A percentile compares a stretch with the other conserved stretches of the same genome.
Conservation (phyloP, 2,329 filamentous ascomycete species). For the Pseudocercospora ulei region DNA sequence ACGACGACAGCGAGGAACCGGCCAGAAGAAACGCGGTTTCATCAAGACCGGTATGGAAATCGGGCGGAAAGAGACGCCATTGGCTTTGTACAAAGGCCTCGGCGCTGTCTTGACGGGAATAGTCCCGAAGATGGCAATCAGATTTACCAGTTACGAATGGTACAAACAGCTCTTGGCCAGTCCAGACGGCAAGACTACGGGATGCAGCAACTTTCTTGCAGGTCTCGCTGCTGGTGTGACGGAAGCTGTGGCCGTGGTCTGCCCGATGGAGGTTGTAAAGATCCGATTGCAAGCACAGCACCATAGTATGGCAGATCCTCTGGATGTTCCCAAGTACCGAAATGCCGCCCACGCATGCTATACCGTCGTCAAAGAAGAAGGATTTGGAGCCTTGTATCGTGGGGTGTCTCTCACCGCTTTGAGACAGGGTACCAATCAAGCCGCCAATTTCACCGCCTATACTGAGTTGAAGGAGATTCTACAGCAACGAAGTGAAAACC, state of each 20-base stretch:
- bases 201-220: slow-evolving; percentile 64
- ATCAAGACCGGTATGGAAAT: slow-evolving; percentile 77
- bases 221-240: slow-evolving; percentile 89
- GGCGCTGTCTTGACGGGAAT: slow-evolving; percentile 93
- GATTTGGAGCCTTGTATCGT: slow-evolving; percentile 75
- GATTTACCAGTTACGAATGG: slow-evolving; percentile 91
- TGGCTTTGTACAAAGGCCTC: slow-evolving; percentile 96
- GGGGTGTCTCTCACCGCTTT: slow-evolving; percentile 89
- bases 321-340: slow-evolving; percentile 93
- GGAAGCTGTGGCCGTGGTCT: slow-evolving; percentile 91
- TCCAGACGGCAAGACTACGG: slow-evolving; percentile 56
- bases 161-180: slow-evolving; percentile 80
- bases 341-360: slow-evolving; percentile 77
- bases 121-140: slow-evolving; percentile 97
- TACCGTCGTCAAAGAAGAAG: slow-evolving; percentile 87
- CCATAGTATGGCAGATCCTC: slow-evolving; percentile 92
- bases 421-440: slow-evolving; percentile 92
- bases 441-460: slow-evolving; percentile 97
- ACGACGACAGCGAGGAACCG: slow-evolving; percentile 68
- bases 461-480: slow-evolving; percentile 78
- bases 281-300: slow-evolving; percentile 96
- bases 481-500: slow-evolving; percentile 61
- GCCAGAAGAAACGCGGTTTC: slow-evolving; percentile 77
- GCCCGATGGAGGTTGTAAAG: slow-evolving; percentile 98
- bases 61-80: slow-evolving; percentile 75